phyloP scores from a whole-genome alignment of 1,139 yeast genomes.

The Debaryomyces sp. region DNA sequence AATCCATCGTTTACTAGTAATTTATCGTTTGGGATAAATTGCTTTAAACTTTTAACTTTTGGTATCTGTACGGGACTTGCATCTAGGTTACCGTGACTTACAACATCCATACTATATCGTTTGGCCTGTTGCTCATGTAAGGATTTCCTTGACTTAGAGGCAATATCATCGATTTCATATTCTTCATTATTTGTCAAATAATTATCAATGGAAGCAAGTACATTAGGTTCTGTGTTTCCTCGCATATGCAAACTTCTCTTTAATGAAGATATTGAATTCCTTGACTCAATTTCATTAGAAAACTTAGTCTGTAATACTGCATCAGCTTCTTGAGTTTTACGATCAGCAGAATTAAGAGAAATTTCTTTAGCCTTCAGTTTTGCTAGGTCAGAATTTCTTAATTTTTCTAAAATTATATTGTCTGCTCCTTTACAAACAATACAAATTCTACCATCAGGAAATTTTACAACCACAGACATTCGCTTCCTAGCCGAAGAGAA shows the following conservation, averaged over 20 bases:
- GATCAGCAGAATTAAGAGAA: constrained; percentile 55
- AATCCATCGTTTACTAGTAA: constrained; percentile 75
- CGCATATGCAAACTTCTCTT: constrained; percentile 33
- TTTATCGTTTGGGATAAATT: constrained; percentile 59
- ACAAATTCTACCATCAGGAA: constrained; percentile 80
- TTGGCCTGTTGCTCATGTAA: constrained; percentile 62
- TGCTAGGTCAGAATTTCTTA: constrained; percentile 63
- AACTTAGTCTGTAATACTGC: constrained; percentile 57
- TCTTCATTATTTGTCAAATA: constrained; percentile 55
- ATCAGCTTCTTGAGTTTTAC: constrained; percentile 84
- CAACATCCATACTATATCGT: constrained; percentile 47
- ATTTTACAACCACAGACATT: constrained; percentile 83
- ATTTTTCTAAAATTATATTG: constrained; percentile 79
- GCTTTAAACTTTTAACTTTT: not conserved
- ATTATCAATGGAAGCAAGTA: constrained; percentile 56
- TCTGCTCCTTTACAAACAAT: constrained; percentile 96
- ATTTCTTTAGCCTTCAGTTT: constrained; percentile 64
- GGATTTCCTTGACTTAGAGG: constrained; percentile 61
- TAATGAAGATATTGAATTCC: constrained; percentile 30
- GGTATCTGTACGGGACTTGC: not conserved
- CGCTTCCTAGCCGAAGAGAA: constrained; percentile 88
- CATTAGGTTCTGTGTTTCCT: constrained; percentile 22
- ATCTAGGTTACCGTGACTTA: not conserved
- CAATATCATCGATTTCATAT: constrained; percentile 61
- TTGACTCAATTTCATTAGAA: constrained; percentile 35